Evolutionary conservation across 331 rosid species (phyloP), one percentile per base, ranked within the genome.

Genomic region (Arachis monticola): DNA sequence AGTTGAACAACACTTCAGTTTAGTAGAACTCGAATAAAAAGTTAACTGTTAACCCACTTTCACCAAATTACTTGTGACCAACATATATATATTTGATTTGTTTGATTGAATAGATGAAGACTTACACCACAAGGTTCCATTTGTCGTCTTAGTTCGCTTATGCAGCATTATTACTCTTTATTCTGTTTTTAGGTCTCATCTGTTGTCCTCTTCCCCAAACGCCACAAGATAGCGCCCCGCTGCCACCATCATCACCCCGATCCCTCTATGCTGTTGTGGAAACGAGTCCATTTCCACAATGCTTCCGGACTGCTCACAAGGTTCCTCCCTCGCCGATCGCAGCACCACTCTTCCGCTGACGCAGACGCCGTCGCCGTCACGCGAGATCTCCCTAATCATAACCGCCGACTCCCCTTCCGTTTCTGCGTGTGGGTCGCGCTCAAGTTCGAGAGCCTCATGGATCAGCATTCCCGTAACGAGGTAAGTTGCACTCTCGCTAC

Each of bases 401-500:
- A 42, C 75, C 81, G 68, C 2, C 67, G 7, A 27, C 12, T 50
- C 13, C 83, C 75, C 41, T 78, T 84, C 27, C 92, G 85, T 27
- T 73, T 93, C 76, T 93, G 87, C 83, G 80, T 93, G 10, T 93
- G 88, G 94, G 73, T 91, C 60, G 88, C 97, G 4, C 45, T 83
- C 78, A 83, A 70, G 64, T 77, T 68, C 38, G 77, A 60, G 32
- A 27, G 12, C 1, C 70, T 87, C 3, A 31, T 60, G 35, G 7
- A 73, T 74, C 2, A 8, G 14, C 53, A 69, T 27, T 79, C 69
- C 1, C 73, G 56, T 58, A 7, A 59, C 46, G 63, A 78, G 71
- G 82, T 88, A 11, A 10, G 79, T 12, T 66, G 64, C 14, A 62
- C 63, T 82, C 79, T 91, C 62, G 10, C 66, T 10, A 58, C 22